phyloP scores from a whole-genome alignment of 108 stramenopile genomes.

The Cylindrotheca closterium region DNA sequence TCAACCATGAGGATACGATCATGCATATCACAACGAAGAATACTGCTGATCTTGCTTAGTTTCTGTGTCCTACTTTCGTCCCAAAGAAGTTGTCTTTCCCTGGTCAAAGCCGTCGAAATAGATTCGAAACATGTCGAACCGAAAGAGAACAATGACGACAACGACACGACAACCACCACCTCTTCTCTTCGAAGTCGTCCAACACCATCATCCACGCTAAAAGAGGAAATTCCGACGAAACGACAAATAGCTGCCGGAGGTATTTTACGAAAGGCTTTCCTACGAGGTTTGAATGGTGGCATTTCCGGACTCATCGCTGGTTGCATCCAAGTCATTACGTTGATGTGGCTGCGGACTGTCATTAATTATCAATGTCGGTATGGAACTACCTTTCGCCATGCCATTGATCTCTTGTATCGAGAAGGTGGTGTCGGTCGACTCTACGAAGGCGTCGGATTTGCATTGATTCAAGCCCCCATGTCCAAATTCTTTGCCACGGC shows the following conservation, averaged over 20 bases:
- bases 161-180: too few relatives aligned
- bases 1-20: too few relatives aligned
- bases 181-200: too few relatives aligned
- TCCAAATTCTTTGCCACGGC: constrained; percentile 90
- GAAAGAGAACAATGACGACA: too few relatives aligned
- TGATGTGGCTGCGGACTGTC: constrained; percentile 91
- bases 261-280: constrained; percentile 54
- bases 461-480: constrained; percentile 90
- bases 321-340: constrained; percentile 76
- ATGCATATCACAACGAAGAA: too few relatives aligned
- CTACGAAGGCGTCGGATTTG: constrained; percentile 89
- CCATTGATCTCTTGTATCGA: constrained; percentile 16
- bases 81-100: too few relatives aligned
- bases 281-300: constrained; percentile 82
- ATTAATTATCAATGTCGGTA: constrained; percentile 96
- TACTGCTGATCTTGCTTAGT: too few relatives aligned
- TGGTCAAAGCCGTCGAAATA: too few relatives aligned
- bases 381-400: constrained; percentile 73
- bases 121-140: too few relatives aligned
- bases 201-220: too few relatives aligned
- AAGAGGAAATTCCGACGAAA: too few relatives aligned
- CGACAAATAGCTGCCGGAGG: constrained; percentile 3
- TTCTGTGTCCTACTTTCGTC: too few relatives aligned
- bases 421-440: constrained; percentile 92
- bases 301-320: constrained; percentile 89